Percentiles rank a stretch among this genome's conserved stretches.
Conservation (phyloP, 192 early-diverging fungal species). For the Dissophora globulifera region DNA sequence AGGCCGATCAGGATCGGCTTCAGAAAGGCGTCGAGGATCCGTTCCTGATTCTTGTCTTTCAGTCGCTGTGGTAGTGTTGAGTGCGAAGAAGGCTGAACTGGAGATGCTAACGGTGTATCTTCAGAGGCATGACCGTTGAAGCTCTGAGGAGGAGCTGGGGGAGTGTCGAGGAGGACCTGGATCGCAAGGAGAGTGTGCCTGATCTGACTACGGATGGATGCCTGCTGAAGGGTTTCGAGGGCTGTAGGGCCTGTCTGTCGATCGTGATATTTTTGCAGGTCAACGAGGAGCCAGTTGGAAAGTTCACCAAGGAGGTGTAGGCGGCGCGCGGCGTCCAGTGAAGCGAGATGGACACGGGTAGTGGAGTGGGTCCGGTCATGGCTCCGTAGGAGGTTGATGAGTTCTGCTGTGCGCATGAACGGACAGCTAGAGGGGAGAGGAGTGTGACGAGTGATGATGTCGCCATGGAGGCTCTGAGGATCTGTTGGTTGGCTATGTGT, state of each 20-base stretch:
- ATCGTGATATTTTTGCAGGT: conserved; percentile 34
- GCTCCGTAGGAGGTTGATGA: conserved; percentile 40
- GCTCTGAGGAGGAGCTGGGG: no score
- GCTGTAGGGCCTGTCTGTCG: conserved; percentile 3
- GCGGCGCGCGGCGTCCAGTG: conserved; percentile 8
- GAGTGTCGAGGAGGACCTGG: conserved; percentile 16
- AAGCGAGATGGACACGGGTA: conserved; percentile 2
- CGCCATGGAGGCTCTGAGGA: no score
- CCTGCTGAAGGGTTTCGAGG: conserved; percentile 20
- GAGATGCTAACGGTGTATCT: background rate
- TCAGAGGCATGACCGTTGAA: background rate
- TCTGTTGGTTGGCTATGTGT: background rate
- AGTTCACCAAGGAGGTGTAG: conserved; percentile 44
- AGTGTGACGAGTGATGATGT: background rate
- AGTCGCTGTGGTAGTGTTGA: background rate
- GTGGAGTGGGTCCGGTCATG: conserved; percentile 13
- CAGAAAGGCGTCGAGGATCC: conserved; percentile 18
- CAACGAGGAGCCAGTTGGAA: conserved; percentile 36
- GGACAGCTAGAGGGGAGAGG: background rate
- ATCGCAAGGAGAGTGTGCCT: conserved; percentile 31
- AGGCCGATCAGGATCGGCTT: conserved; percentile 22
- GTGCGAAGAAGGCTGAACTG: background rate
- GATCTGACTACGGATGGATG: conserved; percentile 27
- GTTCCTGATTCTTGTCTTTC: conserved; percentile 4
- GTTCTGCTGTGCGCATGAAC: conserved; percentile 36